These are phyloP conservation scores for Auricularia sp. DNA, from an alignment of 768 basidiomycete species.

Conservation along the genomic window DNA sequence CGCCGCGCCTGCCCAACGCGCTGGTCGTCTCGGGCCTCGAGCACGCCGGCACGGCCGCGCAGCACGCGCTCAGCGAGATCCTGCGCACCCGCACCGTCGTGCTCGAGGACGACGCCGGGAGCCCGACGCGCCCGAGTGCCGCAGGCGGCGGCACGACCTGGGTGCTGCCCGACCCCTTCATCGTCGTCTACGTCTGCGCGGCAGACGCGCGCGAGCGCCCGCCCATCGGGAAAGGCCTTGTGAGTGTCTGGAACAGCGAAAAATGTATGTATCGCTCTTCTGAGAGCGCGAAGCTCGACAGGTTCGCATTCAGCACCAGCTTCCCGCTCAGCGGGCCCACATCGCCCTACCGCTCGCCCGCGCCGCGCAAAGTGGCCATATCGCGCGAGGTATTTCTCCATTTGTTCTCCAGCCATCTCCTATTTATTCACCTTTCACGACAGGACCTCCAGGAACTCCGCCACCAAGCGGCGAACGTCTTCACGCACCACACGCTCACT, in stretches of 20 bases:
- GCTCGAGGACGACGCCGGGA: conserved; percentile 27
- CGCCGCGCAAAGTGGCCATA: conserved; percentile 1
- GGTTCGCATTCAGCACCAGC: conserved; percentile 64
- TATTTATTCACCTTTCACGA: too few species aligned
- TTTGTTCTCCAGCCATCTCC: conserved; percentile 38
- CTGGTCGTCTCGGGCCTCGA: conserved; percentile 68
- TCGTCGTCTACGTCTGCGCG: conserved; percentile 65
- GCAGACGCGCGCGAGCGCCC: conserved; percentile 54
- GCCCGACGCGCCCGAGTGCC: conserved; percentile 3
- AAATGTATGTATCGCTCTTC: neutral
- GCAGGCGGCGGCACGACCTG: conserved; percentile 18
- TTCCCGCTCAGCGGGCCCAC: neutral
- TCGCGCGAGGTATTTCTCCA: conserved; percentile 20
- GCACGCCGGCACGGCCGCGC: conserved; percentile 41
- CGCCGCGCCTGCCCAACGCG: conserved; percentile 39
- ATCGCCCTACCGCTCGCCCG: neutral
- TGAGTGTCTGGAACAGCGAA: conserved; percentile 26
- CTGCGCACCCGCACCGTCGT: conserved; percentile 43
- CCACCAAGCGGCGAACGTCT: conserved; percentile 20
- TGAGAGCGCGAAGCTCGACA: conserved; percentile 45
- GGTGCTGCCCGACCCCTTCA: conserved; percentile 58
- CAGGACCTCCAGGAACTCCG: conserved; percentile 1
- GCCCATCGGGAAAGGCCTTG: conserved; percentile 51
- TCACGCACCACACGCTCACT: conserved; percentile 41
- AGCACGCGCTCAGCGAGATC: conserved; percentile 46